A percentile compares a stretch with the other conserved stretches of the same genome.
phyloP scores from a whole-genome alignment of 1,284 basidiomycete genomes.

The Fomitopsis schrenkii region DNA sequence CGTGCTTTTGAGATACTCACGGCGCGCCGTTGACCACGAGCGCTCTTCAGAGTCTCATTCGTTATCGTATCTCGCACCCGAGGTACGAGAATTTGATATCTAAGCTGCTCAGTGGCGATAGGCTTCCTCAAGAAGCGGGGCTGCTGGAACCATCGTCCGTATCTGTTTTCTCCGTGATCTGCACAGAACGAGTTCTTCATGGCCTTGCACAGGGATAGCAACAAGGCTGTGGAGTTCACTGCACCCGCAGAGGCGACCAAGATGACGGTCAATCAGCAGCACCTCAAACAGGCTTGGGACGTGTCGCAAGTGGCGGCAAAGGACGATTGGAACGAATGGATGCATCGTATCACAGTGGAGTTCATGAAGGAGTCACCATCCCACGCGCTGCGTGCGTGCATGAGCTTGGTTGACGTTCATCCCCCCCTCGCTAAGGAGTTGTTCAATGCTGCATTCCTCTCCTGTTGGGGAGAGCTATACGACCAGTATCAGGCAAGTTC shows the following conservation, averaged over 20 bases:
- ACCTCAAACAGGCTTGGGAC: slow-evolving; percentile 98
- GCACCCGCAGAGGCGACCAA: slow-evolving; percentile 82
- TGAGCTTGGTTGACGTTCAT: slow-evolving; percentile 91
- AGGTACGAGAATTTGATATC: slow-evolving; percentile 88
- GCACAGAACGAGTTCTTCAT: not conserved
- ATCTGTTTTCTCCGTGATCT: not conserved
- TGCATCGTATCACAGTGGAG: slow-evolving; percentile 90
- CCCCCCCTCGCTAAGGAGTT: slow-evolving; percentile 90
- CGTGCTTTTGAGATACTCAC: not conserved
- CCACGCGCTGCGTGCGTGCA: slow-evolving; percentile 94
- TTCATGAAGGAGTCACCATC: slow-evolving; percentile 99
- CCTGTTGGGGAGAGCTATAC: slow-evolving; percentile 96
- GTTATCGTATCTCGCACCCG: slow-evolving; percentile 79
- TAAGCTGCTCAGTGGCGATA: slow-evolving; percentile 90
- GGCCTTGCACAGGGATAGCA: slow-evolving; percentile 39
- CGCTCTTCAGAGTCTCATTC: slow-evolving; percentile 59
- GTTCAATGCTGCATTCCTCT: slow-evolving; percentile 98
- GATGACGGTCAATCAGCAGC: slow-evolving; percentile 95
- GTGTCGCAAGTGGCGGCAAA: slow-evolving; percentile 74
- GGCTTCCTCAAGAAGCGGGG: slow-evolving; percentile 75
- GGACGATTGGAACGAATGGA: slow-evolving; percentile 97
- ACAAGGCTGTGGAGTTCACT: slow-evolving; percentile 64
- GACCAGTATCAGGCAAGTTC: slow-evolving; percentile 86
- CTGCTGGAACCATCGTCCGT: slow-evolving; percentile 57
- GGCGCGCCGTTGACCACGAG: not conserved